Conservation (phyloP, 2,329 filamentous ascomycete genomes). For the Sporothrix sp. region DNA sequence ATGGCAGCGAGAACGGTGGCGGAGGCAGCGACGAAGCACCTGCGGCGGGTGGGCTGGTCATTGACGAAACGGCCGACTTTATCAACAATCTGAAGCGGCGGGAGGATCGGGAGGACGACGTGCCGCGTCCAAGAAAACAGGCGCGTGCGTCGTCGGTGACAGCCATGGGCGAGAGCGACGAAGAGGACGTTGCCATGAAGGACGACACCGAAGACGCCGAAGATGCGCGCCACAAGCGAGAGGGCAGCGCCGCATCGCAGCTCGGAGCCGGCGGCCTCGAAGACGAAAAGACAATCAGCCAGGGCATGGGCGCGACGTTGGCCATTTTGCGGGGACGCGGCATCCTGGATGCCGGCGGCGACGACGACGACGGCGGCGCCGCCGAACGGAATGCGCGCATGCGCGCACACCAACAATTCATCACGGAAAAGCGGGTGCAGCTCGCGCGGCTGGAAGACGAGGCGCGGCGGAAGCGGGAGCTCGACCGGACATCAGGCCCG, state of each 20-base stretch:
- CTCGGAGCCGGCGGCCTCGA: slow-evolving; percentile 57
- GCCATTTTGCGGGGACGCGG: slow-evolving; percentile 77
- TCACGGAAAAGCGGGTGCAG: slow-evolving; percentile 66
- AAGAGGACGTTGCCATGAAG: slow-evolving; percentile 41
- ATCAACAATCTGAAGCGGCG: slow-evolving; percentile 74
- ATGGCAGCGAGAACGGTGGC: slow-evolving; percentile 32
- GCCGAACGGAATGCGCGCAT: slow-evolving; percentile 13
- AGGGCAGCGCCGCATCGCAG: background rate
- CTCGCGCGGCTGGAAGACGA: slow-evolving; percentile 67
- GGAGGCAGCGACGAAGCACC: background rate
- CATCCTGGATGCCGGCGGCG: slow-evolving; percentile 47
- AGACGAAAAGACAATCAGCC: slow-evolving; percentile 69
- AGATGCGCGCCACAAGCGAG: slow-evolving; percentile 55
- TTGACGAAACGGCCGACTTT: slow-evolving; percentile 93
- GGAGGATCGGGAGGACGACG: slow-evolving; percentile 38
- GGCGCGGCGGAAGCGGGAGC: slow-evolving; percentile 72
- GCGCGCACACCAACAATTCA: slow-evolving; percentile 66
- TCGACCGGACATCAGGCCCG: slow-evolving; percentile 72
- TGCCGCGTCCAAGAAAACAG: background rate
- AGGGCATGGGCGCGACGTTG: slow-evolving; percentile 73
- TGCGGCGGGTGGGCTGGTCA: slow-evolving; percentile 56
- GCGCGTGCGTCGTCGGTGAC: slow-evolving; percentile 27
- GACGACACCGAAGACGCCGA: slow-evolving; percentile 36
- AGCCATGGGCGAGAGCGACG: slow-evolving; percentile 32
- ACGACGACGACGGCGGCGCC: slow-evolving; percentile 27